Evolutionary conservation across 495 filamentous ascomycete genomes (phyloP).

Genomic region (Tuber magnatum): DNA sequence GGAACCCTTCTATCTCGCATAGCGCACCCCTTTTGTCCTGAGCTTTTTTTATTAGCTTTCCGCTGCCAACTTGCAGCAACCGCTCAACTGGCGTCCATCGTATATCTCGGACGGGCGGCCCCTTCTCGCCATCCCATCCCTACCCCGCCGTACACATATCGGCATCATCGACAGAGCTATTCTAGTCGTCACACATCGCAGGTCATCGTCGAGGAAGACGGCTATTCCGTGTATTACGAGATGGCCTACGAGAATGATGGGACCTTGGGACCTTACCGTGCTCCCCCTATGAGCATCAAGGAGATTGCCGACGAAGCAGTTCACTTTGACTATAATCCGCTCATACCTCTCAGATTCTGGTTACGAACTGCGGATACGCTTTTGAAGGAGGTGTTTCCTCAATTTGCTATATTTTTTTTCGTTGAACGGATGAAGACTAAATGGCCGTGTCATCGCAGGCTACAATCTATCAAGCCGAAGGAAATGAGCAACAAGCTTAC

Average conservation of each 20-base stretch:
- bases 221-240: neutral
- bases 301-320: conserved; percentile 64
- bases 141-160: conserved; percentile 2
- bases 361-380: conserved; percentile 69
- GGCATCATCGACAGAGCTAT: neutral
- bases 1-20: neutral
- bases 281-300: conserved; percentile 61
- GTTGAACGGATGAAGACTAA: neutral
- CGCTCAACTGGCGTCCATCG: neutral
- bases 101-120: neutral
- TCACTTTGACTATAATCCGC: conserved; percentile 69
- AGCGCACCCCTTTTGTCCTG: neutral
- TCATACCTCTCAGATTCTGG: conserved; percentile 71
- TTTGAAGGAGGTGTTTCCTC: conserved; percentile 60
- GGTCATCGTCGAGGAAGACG: neutral
- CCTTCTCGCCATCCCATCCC: conserved; percentile 11
- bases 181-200: neutral
- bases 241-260: conserved; percentile 34
- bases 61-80: conserved; percentile 1
- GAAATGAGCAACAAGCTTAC: conserved; percentile 79
- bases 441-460: conserved; percentile 47
- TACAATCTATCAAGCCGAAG: conserved; percentile 72
- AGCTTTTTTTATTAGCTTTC: neutral
- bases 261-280: conserved; percentile 18
- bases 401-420: neutral